Conservation (phyloP, 2,329 filamentous ascomycete genomes). For the Trichoderma sp. region DNA sequence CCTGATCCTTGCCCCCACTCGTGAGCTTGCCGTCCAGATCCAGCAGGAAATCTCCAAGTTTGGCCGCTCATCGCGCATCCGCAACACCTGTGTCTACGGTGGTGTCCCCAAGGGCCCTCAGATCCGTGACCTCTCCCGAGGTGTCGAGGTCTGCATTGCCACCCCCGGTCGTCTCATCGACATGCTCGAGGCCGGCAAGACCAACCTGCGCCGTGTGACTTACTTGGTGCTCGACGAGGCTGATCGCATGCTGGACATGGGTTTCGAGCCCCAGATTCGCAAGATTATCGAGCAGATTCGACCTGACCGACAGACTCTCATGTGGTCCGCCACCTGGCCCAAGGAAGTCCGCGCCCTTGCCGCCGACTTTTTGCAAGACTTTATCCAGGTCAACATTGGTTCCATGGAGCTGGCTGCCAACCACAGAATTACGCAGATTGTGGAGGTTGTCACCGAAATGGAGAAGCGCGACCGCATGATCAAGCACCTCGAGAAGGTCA, state of each 20-base stretch:
- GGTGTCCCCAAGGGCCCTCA: conserved; percentile 98
- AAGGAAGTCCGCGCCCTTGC: conserved; percentile 96
- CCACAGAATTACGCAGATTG: conserved; percentile 95
- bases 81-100: conserved; percentile 98
- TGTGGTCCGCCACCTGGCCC: conserved; percentile 99
- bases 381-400: conserved; percentile 98
- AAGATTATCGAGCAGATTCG: conserved; percentile 98
- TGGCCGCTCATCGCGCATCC: conserved; percentile 93
- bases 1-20: conserved; percentile 90
- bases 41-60: conserved; percentile 99
- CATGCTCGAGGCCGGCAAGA: conserved; percentile 97
- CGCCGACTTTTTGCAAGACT: conserved; percentile 86
- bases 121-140: conserved; percentile 89
- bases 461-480: conserved; percentile 98
- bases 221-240: conserved; percentile 98
- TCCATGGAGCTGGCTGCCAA: conserved; percentile 95
- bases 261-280: conserved; percentile 98
- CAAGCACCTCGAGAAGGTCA: conserved; percentile 95
- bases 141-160: conserved; percentile 97
- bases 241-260: conserved; percentile 99
- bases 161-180: conserved; percentile 97
- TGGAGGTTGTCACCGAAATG: conserved; percentile 92
- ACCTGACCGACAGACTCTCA: conserved; percentile 96
- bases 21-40: conserved; percentile 97
- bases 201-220: conserved; percentile 94